These are phyloP conservation scores for Galerina marginata DNA, from an alignment of 768 basidiomycete genomes.

Conservation along the genomic window DNA sequence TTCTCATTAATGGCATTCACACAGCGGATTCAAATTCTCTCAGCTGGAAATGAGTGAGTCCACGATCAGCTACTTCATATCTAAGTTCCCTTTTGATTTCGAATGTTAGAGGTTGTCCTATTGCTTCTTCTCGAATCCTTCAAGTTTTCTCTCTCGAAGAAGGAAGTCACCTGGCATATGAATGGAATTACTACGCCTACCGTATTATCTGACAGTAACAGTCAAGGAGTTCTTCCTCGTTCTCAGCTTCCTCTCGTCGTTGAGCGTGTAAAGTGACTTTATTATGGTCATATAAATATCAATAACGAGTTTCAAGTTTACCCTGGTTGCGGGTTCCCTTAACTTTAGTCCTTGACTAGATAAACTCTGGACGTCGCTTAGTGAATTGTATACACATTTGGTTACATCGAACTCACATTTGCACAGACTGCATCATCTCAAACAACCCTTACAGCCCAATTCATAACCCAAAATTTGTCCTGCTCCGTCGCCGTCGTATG, in stretches of 20 bases:
- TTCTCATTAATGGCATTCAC: background rate
- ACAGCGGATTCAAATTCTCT: conserved; percentile 28
- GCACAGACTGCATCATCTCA: background rate
- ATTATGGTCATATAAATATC: no score
- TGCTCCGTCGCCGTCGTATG: background rate
- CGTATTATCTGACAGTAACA: conserved; percentile 3
- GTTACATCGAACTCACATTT: no score
- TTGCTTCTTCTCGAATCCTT: conserved; percentile 26
- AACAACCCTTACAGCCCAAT: conserved; percentile 20
- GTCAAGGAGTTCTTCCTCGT: background rate
- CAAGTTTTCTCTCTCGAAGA: conserved; percentile 23
- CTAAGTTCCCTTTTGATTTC: background rate
- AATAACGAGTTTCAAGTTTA: no score
- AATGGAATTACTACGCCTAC: conserved; percentile 22
- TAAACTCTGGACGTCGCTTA: no score
- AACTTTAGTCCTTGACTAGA: no score
- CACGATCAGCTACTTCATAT: background rate
- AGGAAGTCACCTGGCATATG: conserved; percentile 29
- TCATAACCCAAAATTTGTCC: conserved; percentile 15
- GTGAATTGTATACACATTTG: no score
- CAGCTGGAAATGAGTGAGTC: conserved; percentile 36
- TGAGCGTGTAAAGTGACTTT: background rate
- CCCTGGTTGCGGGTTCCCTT: no score
- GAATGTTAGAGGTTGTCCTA: background rate
- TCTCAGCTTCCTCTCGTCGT: conserved; percentile 22